phyloP scores from a whole-genome alignment of 129 eudicot genomes.

The Chrysanthemum makinoi region DNA sequence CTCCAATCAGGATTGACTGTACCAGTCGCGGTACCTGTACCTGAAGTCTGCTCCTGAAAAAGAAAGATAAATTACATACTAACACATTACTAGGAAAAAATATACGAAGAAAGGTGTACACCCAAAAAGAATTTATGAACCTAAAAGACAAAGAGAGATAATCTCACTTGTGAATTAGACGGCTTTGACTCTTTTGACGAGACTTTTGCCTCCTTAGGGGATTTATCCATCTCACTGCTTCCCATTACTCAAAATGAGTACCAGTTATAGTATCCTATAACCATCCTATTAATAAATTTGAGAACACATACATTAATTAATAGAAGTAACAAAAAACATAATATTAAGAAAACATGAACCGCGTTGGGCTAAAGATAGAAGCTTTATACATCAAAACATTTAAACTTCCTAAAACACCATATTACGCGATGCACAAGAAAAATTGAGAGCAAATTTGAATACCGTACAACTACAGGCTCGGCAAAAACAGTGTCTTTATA shows the following conservation, averaged over 20 bases:
- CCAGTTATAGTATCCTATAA: constrained; percentile 33
- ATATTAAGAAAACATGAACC: neutral
- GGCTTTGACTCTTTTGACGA: constrained; percentile 49
- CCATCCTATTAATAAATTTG: constrained; percentile 45
- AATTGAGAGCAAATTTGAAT: no score
- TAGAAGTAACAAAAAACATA: neutral
- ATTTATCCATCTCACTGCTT: constrained; percentile 85
- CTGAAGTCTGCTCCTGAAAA: constrained; percentile 66
- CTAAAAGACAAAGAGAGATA: constrained; percentile 8
- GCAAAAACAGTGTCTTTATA: no score
- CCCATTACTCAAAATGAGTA: constrained; percentile 65
- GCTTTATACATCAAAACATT: no score
- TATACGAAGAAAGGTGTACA: no score
- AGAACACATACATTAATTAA: constrained; percentile 7
- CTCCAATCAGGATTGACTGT: constrained; percentile 77
- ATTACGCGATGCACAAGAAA: no score
- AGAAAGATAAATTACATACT: constrained; percentile 13
- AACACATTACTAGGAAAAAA: neutral
- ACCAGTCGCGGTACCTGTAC: constrained; percentile 43
- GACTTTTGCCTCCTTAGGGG: constrained; percentile 75
- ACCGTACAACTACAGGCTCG: no score
- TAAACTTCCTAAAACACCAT: no score
- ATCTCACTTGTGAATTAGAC: constrained; percentile 47
- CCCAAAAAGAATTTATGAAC: no score
- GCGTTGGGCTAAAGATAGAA: no score